Conservation (phyloP, 73 alveolate genomes). For the Stentor coeruleus region DNA sequence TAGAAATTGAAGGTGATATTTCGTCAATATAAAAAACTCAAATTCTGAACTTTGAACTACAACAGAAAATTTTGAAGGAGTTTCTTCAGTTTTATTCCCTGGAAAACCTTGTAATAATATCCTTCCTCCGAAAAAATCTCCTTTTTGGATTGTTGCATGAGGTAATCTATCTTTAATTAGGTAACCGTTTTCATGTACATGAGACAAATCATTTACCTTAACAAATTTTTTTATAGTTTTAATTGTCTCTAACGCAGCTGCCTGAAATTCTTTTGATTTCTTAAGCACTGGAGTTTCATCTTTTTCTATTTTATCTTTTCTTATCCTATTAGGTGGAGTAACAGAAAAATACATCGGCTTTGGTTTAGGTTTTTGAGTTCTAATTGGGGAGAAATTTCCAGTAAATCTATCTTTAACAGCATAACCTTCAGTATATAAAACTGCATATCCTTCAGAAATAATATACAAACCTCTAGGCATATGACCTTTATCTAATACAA, state of each 20-base stretch:
- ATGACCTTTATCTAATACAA: neutral
- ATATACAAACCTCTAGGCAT: slow-evolving; percentile 8
- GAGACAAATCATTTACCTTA: neutral
- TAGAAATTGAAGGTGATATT: neutral
- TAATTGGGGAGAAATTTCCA: neutral
- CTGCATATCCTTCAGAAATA: neutral
- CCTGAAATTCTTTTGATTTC: no score
- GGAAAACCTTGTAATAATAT: neutral
- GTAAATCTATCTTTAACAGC: neutral
- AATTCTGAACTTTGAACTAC: neutral
- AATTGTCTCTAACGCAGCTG: neutral
- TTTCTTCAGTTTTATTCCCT: neutral
- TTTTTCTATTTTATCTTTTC: neutral
- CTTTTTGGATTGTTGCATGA: neutral
- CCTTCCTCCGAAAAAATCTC: slow-evolving; percentile 8
- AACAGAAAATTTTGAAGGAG: neutral
- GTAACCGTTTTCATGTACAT: neutral
- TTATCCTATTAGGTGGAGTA: neutral
- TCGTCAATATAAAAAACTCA: slow-evolving; percentile 4
- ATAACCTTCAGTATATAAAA: neutral
- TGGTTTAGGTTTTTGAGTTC: neutral
- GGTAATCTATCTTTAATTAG: neutral
- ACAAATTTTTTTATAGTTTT: neutral
- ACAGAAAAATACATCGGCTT: neutral
- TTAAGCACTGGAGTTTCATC: neutral